phyloP scores from a whole-genome alignment of 495 filamentous ascomycete species.

The Podospora pseudocomata region DNA sequence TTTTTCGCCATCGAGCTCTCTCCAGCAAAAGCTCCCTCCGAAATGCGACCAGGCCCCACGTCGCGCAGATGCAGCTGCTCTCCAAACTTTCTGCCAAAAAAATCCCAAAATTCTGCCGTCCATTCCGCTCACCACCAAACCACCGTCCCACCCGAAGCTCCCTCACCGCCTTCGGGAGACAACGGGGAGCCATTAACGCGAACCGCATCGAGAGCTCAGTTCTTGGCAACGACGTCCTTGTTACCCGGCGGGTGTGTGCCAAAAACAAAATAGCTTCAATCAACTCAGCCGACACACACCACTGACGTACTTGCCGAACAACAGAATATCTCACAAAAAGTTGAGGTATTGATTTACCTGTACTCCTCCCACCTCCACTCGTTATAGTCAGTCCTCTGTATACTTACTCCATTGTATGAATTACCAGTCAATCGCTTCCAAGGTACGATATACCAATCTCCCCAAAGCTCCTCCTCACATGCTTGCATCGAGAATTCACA shows the following conservation, averaged over 20 bases:
- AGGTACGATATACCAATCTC: not conserved
- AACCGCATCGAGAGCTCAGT: conserved; percentile 12
- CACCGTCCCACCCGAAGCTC: not conserved
- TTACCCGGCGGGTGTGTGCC: not conserved
- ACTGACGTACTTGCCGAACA: not conserved
- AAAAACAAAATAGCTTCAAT: conserved; percentile 21
- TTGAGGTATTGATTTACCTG: not conserved
- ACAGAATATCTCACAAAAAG: not conserved
- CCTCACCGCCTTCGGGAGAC: conserved; percentile 40
- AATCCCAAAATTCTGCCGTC: conserved; percentile 39
- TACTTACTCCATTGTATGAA: not conserved
- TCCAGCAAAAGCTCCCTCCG: not conserved
- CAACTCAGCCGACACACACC: not conserved
- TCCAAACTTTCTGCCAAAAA: conserved; percentile 25
- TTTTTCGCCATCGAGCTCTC: not conserved
- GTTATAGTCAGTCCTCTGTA: not conserved
- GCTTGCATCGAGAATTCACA: not conserved
- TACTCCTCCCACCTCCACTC: not conserved
- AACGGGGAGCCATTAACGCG: conserved; percentile 21
- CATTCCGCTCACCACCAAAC: conserved; percentile 10
- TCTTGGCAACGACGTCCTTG: conserved; percentile 21
- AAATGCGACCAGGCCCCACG: conserved; percentile 12
- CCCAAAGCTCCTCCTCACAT: not conserved
- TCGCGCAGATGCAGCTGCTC: not conserved
- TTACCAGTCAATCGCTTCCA: not conserved